A percentile compares a stretch with the other conserved stretches of the same genome.
Conservation (phyloP, 805 yeast species). For the Pichia scutulata region DNA sequence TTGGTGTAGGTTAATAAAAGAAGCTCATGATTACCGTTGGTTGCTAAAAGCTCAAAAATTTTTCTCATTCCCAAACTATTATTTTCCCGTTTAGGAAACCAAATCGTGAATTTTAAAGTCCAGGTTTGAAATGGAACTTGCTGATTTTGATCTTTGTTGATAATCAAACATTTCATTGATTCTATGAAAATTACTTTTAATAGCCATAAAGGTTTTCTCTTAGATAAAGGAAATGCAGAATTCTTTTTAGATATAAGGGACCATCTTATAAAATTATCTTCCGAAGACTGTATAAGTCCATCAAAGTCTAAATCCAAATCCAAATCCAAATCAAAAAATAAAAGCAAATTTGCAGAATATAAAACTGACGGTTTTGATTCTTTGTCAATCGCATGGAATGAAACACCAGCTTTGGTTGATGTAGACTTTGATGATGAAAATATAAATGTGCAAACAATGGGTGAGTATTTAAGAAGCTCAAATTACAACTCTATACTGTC, state of each 20-base stretch:
- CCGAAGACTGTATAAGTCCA: not conserved
- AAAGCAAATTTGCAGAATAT: not conserved
- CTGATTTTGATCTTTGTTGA: too few relatives aligned
- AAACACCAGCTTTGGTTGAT: too few relatives aligned
- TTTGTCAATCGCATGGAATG: slow-evolving; percentile 5
- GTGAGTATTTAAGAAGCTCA: not conserved
- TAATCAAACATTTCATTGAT: not conserved
- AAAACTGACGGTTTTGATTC: slow-evolving; percentile 10
- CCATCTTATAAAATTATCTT: not conserved
- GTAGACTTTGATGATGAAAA: not conserved
- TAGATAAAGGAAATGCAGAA: not conserved
- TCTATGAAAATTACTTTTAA: slow-evolving; percentile 4
- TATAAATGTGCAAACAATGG: not conserved
- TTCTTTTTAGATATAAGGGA: not conserved
- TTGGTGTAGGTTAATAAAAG: not conserved
- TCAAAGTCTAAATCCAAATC: not conserved
- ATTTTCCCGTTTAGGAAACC: not conserved
- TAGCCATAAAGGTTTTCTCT: slow-evolving; percentile 3
- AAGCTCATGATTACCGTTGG: not conserved
- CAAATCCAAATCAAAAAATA: not conserved
- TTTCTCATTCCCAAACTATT: not conserved
- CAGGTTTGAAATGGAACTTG: too few relatives aligned
- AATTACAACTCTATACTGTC: not conserved
- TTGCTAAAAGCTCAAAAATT: not conserved
- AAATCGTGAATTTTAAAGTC: not conserved